Evolutionary conservation across 1,284 basidiomycete genomes (phyloP).

Genomic region (Xerocomus amazonicus): DNA sequence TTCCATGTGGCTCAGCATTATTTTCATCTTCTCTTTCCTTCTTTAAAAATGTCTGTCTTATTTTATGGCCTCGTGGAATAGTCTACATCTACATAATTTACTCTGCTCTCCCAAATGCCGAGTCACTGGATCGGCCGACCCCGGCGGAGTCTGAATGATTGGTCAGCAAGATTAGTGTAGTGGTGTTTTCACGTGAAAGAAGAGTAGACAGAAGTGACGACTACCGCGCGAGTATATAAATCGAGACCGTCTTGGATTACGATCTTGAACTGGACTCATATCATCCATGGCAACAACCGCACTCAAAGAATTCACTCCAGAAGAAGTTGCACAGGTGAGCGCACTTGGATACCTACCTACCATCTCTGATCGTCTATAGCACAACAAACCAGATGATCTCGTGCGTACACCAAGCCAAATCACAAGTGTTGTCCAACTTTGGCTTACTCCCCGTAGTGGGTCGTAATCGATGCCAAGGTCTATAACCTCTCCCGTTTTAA

Average conservation of each 20-base stretch:
- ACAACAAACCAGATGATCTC: constrained; percentile 61
- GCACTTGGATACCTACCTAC: neutral
- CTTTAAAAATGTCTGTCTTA: too few relatives aligned
- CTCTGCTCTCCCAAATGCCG: too few relatives aligned
- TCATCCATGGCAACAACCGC: constrained; percentile 36
- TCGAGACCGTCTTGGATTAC: constrained; percentile 1
- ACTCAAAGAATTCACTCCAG: constrained; percentile 35
- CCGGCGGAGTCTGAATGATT: too few relatives aligned
- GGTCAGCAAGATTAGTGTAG: neutral
- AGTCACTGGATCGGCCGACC: too few relatives aligned
- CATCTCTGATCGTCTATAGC: constrained; percentile 35
- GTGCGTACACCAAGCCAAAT: constrained; percentile 28
- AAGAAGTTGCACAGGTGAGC: constrained; percentile 39
- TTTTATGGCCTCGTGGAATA: too few relatives aligned
- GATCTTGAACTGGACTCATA: neutral
- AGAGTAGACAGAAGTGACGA: constrained; percentile 5
- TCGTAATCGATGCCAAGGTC: constrained; percentile 80
- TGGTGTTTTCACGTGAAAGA: constrained; percentile 16
- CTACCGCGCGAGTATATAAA: constrained; percentile 9
- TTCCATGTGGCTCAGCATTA: too few relatives aligned
- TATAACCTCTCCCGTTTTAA: constrained; percentile 80
- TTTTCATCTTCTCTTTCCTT: too few relatives aligned
- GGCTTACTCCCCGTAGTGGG: constrained; percentile 52
- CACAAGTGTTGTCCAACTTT: constrained; percentile 4
- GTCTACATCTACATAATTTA: too few relatives aligned